Evolutionary conservation across 768 basidiomycete genomes (phyloP), one percentile per base, ranked within the genome.

Genomic region (Macrolepiota fuliginosa): DNA sequence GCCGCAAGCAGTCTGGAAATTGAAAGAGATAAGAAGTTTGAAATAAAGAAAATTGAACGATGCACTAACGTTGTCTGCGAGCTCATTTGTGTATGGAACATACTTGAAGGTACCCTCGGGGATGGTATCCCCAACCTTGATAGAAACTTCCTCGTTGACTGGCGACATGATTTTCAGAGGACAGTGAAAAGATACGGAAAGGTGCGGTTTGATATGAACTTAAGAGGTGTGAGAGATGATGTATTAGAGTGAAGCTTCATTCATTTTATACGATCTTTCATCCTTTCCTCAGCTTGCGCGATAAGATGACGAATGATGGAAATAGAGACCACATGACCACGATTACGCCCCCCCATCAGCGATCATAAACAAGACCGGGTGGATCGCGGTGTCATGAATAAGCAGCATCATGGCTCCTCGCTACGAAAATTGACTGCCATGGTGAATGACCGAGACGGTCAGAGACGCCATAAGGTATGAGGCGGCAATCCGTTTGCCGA

Each of bases 1-100:
- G 63, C 89, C 90, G 67, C 89, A 91, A 13, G 77, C 84, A 57
- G 80, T 68, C 87, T 89, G 58, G 36, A 53, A 50, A 37, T 64
- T 27, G 6, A 52, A 54, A 52, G 57, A 42, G 45, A 47, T 67
- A 27, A 70, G 63, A 53, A 36, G 62, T 19, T 56, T 39, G 63
- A 47, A 5, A 29, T 32, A 25, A 55, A 53, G 56, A 17, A 17
- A 53, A 25, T 15, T 24, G 47, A 10, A 45, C 12, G 22, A 32
- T 17, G n/a, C 12, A 79, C 84, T 64, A 59, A 86, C 83, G 64
- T 78, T 76, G 71, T 86, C 76, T 29, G 88, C 89, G 61, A 91
- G 83, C 69, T 81, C 86, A 15, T 84, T 77, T 0, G 79, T 71
- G 70, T 84, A 90, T 5, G 86, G 83, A 59, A 93, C 73, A 67